A percentile compares a stretch with the other conserved stretches of the same genome.
These are phyloP conservation scores for Celoporthe dispersa DNA, from an alignment of 2,329 filamentous ascomycete genomes.

Conservation along the genomic window DNA sequence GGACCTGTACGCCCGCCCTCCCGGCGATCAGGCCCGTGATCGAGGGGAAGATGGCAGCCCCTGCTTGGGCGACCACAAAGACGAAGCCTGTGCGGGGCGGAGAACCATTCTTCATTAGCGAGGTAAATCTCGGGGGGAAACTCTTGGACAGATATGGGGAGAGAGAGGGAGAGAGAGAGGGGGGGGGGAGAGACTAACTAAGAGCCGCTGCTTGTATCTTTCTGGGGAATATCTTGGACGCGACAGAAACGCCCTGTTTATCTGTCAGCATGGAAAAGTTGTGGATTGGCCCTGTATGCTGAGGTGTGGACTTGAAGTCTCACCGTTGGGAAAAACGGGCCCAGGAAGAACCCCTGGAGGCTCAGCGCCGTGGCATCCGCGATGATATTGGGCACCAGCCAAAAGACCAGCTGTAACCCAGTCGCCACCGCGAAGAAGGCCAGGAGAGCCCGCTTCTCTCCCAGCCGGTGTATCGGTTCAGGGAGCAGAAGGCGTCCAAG, in stretches of 20 bases:
- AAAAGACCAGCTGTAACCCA: conserved; percentile 62
- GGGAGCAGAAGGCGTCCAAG: conserved; percentile 61
- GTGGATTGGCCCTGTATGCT: background rate
- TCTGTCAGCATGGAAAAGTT: background rate
- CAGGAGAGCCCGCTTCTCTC: conserved; percentile 62
- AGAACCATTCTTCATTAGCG: background rate
- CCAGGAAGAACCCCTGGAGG: conserved; percentile 58
- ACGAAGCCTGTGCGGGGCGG: conserved; percentile 43
- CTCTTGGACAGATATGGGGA: background rate
- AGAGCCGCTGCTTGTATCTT: conserved; percentile 53
- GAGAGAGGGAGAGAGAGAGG: background rate
- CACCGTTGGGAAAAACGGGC: conserved; percentile 58
- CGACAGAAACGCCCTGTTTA: conserved; percentile 54
- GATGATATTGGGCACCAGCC: conserved; percentile 47
- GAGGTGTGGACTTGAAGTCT: conserved; percentile 29
- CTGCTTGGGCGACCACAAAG: conserved; percentile 56
- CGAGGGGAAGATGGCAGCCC: conserved; percentile 55
- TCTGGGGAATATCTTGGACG: conserved; percentile 52
- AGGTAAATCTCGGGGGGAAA: background rate
- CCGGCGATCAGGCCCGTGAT: conserved; percentile 54
- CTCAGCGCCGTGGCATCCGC: conserved; percentile 54
- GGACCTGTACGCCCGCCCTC: conserved; percentile 31
- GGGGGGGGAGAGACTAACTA: conserved; percentile 38
- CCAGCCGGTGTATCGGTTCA: conserved; percentile 62
- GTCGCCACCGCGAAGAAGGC: conserved; percentile 57